phyloP scores from a whole-genome alignment of 768 basidiomycete species.

The Agaricus blazei region DNA sequence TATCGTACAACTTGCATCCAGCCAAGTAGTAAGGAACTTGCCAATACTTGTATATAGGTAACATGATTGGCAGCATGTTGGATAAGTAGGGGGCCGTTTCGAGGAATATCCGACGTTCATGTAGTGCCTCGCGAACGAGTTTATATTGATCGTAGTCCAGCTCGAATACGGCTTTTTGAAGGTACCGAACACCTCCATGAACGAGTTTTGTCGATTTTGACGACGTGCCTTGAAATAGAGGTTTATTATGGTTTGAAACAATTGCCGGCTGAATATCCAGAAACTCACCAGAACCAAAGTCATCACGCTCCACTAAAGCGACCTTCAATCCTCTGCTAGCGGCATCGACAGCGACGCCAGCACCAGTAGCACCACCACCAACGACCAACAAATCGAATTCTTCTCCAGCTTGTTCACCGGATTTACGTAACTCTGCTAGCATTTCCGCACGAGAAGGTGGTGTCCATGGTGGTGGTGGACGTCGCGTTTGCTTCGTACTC shows the following conservation, averaged over 20 bases:
- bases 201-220: conserved; percentile 98
- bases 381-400: conserved; percentile 81
- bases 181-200: conserved; percentile 95
- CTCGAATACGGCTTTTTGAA: conserved; percentile 94
- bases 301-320: conserved; percentile 88
- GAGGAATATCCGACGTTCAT: conserved; percentile 89
- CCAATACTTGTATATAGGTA: conserved; percentile 98
- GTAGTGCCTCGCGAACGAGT: conserved; percentile 91
- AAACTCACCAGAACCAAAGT: conserved; percentile 78
- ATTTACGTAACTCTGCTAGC: conserved; percentile 51
- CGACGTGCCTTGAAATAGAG: conserved; percentile 62
- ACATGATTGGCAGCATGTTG: conserved; percentile 92
- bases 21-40: conserved; percentile 95
- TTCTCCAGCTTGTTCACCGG: conserved; percentile 34
- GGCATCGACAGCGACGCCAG: conserved; percentile 95
- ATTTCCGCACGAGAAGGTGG: conserved; percentile 68
- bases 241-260: background rate
- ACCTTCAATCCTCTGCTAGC: conserved; percentile 89
- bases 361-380: conserved; percentile 94
- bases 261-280: too few relatives aligned
- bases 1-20: conserved; percentile 94
- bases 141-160: conserved; percentile 97
- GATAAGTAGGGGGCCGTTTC: conserved; percentile 94
- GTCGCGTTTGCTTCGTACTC: conserved; percentile 59
- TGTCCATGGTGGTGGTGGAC: conserved; percentile 76